Percentiles rank a stretch among this genome's conserved stretches.
These are phyloP conservation scores for Aphanomyces euteiches DNA, from an alignment of 352 stramenopile genomes.

Conservation along the genomic window DNA sequence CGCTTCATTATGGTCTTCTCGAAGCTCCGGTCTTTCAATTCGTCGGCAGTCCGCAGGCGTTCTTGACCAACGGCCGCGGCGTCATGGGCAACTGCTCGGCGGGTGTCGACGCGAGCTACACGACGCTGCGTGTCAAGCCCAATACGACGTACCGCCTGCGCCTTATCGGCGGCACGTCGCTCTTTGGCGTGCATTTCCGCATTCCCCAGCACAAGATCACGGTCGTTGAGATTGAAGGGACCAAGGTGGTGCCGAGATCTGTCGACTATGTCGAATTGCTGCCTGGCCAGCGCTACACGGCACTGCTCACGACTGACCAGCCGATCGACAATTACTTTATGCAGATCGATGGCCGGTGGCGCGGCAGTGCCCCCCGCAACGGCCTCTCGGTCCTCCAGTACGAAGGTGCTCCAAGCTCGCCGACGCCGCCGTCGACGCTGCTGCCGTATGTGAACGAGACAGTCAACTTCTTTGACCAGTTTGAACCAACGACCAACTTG, in stretches of 20 bases:
- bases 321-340: conserved; percentile 34
- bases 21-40: conserved; percentile 37
- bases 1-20: conserved; percentile 28
- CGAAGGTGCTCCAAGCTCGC: background rate
- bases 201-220: conserved; percentile 38
- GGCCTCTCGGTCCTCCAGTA: conserved; percentile 31
- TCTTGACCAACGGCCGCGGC: conserved; percentile 38
- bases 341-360: conserved; percentile 12
- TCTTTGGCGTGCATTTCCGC: conserved; percentile 38
- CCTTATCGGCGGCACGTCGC: conserved; percentile 31
- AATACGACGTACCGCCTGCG: conserved; percentile 37
- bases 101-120: conserved; percentile 16
- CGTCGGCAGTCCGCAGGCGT: conserved; percentile 35
- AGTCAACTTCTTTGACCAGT: conserved; percentile 20
- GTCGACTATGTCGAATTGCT: conserved; percentile 35
- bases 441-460: conserved; percentile 32
- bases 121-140: conserved; percentile 34
- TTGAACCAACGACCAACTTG: conserved; percentile 17
- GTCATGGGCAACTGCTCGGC: conserved; percentile 27
- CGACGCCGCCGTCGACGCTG: conserved; percentile 26
- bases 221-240: conserved; percentile 40
- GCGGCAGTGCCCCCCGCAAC: conserved; percentile 25
- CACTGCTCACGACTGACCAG: conserved; percentile 36
- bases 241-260: conserved; percentile 32
- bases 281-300: conserved; percentile 33